A percentile compares a stretch with the other conserved stretches of the same genome.
Conservation (phyloP, 1,284 basidiomycete species). For the Phellinidium pouzarii region DNA sequence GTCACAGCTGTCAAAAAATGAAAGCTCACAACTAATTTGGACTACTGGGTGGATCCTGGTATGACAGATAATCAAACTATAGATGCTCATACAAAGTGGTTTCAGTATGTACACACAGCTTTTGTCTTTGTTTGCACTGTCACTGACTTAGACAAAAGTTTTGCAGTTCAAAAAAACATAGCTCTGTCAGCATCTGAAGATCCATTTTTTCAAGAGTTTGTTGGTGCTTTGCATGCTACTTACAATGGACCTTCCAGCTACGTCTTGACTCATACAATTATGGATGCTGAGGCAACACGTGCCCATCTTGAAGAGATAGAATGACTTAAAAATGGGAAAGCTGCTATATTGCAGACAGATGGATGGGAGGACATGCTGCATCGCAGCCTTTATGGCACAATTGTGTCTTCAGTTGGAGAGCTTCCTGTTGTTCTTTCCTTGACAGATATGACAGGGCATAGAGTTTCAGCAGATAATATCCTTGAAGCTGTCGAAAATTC, state of each 20-base stretch:
- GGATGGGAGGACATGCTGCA: neutral
- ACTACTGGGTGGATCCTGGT: neutral
- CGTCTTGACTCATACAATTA: constrained; percentile 20
- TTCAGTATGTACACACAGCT: neutral
- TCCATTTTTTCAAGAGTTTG: neutral
- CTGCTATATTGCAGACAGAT: constrained; percentile 20
- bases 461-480: constrained; percentile 23
- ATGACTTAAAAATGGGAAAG: constrained; percentile 16
- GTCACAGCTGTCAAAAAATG: neutral
- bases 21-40: neutral
- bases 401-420: constrained; percentile 21
- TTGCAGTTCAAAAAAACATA: neutral
- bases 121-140: neutral
- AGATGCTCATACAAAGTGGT: neutral
- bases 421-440: constrained; percentile 23
- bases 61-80: neutral
- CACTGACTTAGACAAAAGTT: neutral
- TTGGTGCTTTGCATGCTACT: neutral
- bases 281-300: constrained; percentile 21
- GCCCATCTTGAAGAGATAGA: constrained; percentile 22
- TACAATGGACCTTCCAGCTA: constrained; percentile 17
- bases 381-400: neutral
- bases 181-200: neutral
- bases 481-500: constrained; percentile 7
- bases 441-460: constrained; percentile 24